Base-by-base conservation (phyloP, 2,329 filamentous ascomycete species). In the Dactylellina sp. region DNA sequence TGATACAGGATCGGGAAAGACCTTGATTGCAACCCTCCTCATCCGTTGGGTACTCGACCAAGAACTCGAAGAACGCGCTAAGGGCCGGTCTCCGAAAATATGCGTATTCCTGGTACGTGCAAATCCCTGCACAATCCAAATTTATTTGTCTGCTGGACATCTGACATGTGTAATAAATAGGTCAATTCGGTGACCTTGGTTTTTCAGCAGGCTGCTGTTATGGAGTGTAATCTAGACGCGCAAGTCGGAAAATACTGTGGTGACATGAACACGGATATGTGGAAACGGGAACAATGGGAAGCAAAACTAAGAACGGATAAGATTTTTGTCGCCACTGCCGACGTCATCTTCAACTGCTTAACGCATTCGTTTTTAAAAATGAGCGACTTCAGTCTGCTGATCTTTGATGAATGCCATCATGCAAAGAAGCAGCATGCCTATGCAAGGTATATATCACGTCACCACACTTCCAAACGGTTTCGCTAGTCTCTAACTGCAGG, bases 381-480 rank as follows among this genome's bases (percentile, higher is more conserved):
- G 83, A 83, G 87, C 16, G 87, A 91, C 77, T 92, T 98, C 80
- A 98, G 94, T 78, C 85, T 99, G 0, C 84, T 99, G 39, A 89
- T 98, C 71, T 97, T 99, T 76, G 95, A 99, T 78, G 95, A 99
- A 81, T 95, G 93, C 4, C 95, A 99, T 78, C 95, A 98, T 79
- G 89, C 94, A 0, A 99, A 99, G 82, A 96, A 94, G 80, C 91
- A 93, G 57, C 95, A 99, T 78, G 86, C 92, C 0, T 99, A 97
- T 79, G 92, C 94, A 18, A 86, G 88, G 84, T 84, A 75, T 61
- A 79, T 20, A 66, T 18, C 20, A 7, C 4, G 20, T n/a, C 39
- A 20, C n/a, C 20, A 20, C 14, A 20, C 20, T 47, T 7, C 9
- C 7, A 16, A 42, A 50, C 32, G 14, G 50, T 75, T 32, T n/a